These are phyloP conservation scores for Ophiostoma fasciatum DNA, from an alignment of 2,329 filamentous ascomycete genomes.

Conservation along the genomic window DNA sequence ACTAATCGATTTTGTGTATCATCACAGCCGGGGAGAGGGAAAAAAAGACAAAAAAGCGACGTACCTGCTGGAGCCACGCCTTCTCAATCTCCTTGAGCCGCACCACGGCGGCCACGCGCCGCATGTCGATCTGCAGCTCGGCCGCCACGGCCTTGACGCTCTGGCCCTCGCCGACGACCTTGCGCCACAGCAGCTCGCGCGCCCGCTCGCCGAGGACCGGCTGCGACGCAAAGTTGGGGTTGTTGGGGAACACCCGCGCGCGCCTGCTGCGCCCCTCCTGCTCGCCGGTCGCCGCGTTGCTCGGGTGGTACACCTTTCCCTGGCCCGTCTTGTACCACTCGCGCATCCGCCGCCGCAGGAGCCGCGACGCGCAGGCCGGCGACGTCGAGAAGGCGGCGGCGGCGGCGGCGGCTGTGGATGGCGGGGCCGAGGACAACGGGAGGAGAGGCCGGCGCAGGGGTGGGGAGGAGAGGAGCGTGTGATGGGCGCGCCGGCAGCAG, in stretches of 20 bases:
- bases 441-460: too few relatives aligned
- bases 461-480: too few relatives aligned
- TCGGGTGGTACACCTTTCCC: too few relatives aligned
- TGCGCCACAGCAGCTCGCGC: slow-evolving; percentile 57
- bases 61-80: slow-evolving; percentile 60
- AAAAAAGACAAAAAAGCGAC: slow-evolving; percentile 18
- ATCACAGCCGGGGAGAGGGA: slow-evolving; percentile 27
- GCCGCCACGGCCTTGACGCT: slow-evolving; percentile 65
- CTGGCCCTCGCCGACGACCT: slow-evolving; percentile 49
- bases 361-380: too few relatives aligned
- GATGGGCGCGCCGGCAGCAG: too few relatives aligned
- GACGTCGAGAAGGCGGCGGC: too few relatives aligned
- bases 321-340: too few relatives aligned
- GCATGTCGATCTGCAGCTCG: slow-evolving; percentile 63
- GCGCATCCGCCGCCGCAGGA: too few relatives aligned
- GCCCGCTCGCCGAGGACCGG: slow-evolving; percentile 59
- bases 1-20: slow-evolving; percentile 86
- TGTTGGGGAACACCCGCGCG: slow-evolving; percentile 68
- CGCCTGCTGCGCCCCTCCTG: too few relatives aligned
- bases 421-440: too few relatives aligned
- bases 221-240: slow-evolving; percentile 54
- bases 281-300: too few relatives aligned
- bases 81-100: slow-evolving; percentile 77
- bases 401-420: too few relatives aligned
- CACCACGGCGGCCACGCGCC: slow-evolving; percentile 72